These are phyloP conservation scores for Graphiopsis chlorocephala DNA, from an alignment of 2,329 filamentous ascomycete species.

Conservation along the genomic window DNA sequence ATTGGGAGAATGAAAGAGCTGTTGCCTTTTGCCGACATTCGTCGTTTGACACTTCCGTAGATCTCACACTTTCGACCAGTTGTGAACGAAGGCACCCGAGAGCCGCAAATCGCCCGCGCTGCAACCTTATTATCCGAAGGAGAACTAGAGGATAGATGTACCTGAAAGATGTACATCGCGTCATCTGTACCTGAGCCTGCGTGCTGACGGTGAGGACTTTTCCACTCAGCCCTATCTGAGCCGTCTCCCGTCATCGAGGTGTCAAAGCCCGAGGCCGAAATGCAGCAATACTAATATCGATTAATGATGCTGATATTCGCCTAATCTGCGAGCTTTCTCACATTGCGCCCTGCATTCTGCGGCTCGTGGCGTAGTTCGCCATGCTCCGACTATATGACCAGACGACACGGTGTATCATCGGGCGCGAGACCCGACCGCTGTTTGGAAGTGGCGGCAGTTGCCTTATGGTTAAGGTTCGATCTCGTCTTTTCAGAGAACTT, in stretches of 20 bases:
- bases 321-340: neutral
- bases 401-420: neutral
- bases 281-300: neutral
- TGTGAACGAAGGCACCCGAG: neutral
- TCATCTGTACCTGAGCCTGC: neutral
- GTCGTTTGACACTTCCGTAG: neutral
- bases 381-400: neutral
- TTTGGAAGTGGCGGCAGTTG: neutral
- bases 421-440: neutral
- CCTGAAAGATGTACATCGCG: neutral
- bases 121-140: neutral
- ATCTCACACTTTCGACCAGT: neutral
- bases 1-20: neutral
- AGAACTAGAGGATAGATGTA: neutral
- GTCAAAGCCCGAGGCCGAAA: neutral
- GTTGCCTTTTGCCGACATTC: neutral
- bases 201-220: neutral
- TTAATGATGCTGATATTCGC: neutral
- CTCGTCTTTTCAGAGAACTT: neutral
- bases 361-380: neutral
- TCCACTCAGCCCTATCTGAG: neutral
- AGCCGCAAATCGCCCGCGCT: neutral
- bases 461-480: constrained; percentile 3
- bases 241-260: neutral
- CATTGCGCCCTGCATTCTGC: neutral